A percentile compares a stretch with the other conserved stretches of the same genome.
Evolutionary conservation across 352 stramenopile species (phyloP).

Genomic region (Blastocystis sp.): DNA sequence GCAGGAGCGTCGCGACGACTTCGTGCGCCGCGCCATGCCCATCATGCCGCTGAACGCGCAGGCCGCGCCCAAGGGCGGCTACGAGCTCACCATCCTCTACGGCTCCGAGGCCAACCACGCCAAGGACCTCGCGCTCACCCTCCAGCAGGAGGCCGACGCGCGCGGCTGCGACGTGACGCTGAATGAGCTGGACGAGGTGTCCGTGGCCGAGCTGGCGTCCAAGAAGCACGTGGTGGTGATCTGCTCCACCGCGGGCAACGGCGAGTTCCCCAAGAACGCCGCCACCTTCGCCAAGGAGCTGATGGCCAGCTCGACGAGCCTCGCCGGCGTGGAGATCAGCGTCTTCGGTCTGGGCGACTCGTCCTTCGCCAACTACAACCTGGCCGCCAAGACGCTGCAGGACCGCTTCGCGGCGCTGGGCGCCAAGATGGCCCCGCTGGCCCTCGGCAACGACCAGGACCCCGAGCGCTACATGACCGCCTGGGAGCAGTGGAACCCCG

Average conservation of each 20-base stretch:
- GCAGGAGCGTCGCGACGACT: slow-evolving; percentile 80
- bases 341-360: slow-evolving; percentile 80
- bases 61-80: slow-evolving; percentile 75
- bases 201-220: slow-evolving; percentile 76
- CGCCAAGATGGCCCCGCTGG: slow-evolving; percentile 71
- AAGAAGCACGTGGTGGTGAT: slow-evolving; percentile 79
- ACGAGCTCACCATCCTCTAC: slow-evolving; percentile 78
- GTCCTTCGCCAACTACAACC: slow-evolving; percentile 81
- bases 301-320: slow-evolving; percentile 73
- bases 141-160: slow-evolving; percentile 76
- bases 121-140: slow-evolving; percentile 77
- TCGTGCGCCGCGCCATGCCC: slow-evolving; percentile 75
- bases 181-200: slow-evolving; percentile 81
- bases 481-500: background rate
- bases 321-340: slow-evolving; percentile 76
- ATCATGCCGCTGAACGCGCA: slow-evolving; percentile 75
- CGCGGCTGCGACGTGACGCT: slow-evolving; percentile 73
- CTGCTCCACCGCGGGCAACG: slow-evolving; percentile 78
- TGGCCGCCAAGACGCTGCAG: slow-evolving; percentile 76
- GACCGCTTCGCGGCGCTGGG: slow-evolving; percentile 78
- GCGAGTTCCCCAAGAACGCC: slow-evolving; percentile 79
- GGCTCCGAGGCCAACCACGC: slow-evolving; percentile 78
- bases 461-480: slow-evolving; percentile 49
- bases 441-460: slow-evolving; percentile 53
- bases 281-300: slow-evolving; percentile 80